phyloP scores from a whole-genome alignment of 805 yeast genomes.

The Diddensiella transvaalensis region DNA sequence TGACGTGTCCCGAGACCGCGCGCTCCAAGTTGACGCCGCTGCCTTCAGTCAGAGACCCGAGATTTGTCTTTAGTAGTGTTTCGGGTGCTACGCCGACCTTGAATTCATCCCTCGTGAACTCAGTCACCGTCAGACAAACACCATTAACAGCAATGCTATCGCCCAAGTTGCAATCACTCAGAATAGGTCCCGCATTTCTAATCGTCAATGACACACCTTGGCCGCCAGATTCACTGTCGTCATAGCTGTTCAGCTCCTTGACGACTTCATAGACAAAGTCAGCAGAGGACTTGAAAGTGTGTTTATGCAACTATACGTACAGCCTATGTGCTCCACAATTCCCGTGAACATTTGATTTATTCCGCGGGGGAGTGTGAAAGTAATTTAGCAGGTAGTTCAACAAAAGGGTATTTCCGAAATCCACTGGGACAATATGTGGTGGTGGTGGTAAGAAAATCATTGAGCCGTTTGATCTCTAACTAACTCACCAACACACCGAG shows the following conservation, averaged over 20 bases:
- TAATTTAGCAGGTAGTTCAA: background rate
- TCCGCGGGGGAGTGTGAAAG: background rate
- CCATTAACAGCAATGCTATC: conserved; percentile 93
- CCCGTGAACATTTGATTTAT: conserved; percentile 78
- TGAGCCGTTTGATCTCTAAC: no score
- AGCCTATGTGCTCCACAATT: conserved; percentile 80
- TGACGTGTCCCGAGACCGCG: conserved; percentile 75
- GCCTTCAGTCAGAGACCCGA: conserved; percentile 58
- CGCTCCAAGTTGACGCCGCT: conserved; percentile 81
- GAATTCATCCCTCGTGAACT: conserved; percentile 57
- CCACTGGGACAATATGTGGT: no score
- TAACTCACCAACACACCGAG: no score
- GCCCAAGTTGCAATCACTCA: conserved; percentile 83
- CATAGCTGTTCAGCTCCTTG: conserved; percentile 43
- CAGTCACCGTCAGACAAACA: conserved; percentile 86
- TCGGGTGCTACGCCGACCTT: conserved; percentile 94
- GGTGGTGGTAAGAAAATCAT: no score
- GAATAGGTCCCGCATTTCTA: conserved; percentile 54
- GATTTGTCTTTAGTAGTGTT: conserved; percentile 75
- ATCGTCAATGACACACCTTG: conserved; percentile 72
- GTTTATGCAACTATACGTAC: conserved; percentile 31
- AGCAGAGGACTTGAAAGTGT: conserved; percentile 33
- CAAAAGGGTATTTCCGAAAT: background rate
- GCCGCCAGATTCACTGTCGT: conserved; percentile 55
- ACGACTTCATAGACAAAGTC: conserved; percentile 35